These are phyloP conservation scores for Schizophyllum commune DNA, from an alignment of 1,284 basidiomycete genomes.

Conservation along the genomic window DNA sequence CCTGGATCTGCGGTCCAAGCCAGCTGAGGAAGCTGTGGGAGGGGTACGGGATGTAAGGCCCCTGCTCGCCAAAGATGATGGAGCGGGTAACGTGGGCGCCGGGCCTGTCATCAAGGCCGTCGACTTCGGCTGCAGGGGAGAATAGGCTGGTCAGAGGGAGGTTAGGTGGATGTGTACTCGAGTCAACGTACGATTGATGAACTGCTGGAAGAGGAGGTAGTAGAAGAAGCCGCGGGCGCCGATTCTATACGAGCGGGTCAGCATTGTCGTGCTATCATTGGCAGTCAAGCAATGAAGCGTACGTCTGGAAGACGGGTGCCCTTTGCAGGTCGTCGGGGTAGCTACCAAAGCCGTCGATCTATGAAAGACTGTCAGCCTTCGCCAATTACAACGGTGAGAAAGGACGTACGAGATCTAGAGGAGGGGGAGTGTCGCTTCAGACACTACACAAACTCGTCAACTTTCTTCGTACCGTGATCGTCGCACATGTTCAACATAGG, in stretches of 20 bases:
- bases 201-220: conserved; percentile 89
- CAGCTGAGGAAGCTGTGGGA: conserved; percentile 78
- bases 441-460: conserved; percentile 2
- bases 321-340: conserved; percentile 77
- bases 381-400: not conserved
- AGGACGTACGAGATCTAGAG: conserved; percentile 24
- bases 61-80: conserved; percentile 66
- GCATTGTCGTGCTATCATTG: too few relatives aligned
- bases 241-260: conserved; percentile 36
- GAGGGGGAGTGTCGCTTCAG: conserved; percentile 8
- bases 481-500: conserved; percentile 68
- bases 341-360: conserved; percentile 92
- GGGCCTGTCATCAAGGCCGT: conserved; percentile 58
- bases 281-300: conserved; percentile 21
- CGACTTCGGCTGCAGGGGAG: conserved; percentile 49
- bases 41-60: conserved; percentile 71
- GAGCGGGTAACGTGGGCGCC: conserved; percentile 62
- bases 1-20: conserved; percentile 60
- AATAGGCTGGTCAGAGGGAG: conserved; percentile 4
- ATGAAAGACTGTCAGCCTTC: conserved; percentile 1
- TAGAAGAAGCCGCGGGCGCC: conserved; percentile 85
- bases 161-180: not conserved
- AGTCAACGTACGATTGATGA: conserved; percentile 58
- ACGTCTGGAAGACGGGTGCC: conserved; percentile 74
- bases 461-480: conserved; percentile 54